A percentile compares a stretch with the other conserved stretches of the same genome.
These are phyloP conservation scores for Populus euphratica DNA, from an alignment of 345 rosid species.

Conservation along the genomic window DNA sequence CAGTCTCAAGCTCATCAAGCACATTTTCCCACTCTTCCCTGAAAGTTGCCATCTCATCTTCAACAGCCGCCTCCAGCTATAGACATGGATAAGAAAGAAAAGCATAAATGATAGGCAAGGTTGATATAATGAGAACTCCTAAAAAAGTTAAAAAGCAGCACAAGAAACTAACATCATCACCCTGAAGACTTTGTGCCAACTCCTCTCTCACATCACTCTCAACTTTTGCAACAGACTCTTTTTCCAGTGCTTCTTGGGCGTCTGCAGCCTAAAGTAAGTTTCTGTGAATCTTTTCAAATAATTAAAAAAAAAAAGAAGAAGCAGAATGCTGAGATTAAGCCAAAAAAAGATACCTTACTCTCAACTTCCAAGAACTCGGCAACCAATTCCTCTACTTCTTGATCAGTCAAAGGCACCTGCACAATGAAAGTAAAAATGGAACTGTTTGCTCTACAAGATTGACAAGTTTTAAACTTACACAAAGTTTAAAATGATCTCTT, in stretches of 20 bases:
- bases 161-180: conserved; percentile 65
- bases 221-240: conserved; percentile 74
- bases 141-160: conserved; percentile 16
- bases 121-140: not conserved
- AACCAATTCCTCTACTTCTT: conserved; percentile 80
- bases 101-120: conserved; percentile 13
- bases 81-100: conserved; percentile 9
- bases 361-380: conserved; percentile 76
- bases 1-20: conserved; percentile 90
- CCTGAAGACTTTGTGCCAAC: conserved; percentile 59
- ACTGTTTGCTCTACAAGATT: conserved; percentile 7
- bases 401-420: conserved; percentile 83
- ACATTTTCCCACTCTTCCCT: conserved; percentile 88
- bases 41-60: conserved; percentile 71
- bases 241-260: conserved; percentile 97
- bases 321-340: conserved; percentile 4
- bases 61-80: conserved; percentile 75
- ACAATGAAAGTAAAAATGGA: conserved; percentile 12
- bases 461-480: not conserved
- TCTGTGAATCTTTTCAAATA: conserved; percentile 32
- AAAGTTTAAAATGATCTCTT: not conserved
- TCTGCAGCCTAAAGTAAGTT: conserved; percentile 81
- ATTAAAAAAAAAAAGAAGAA: not conserved
- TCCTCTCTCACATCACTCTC: conserved; percentile 92
- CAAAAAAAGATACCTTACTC: conserved; percentile 73